A percentile compares a stretch with the other conserved stretches of the same genome.
These are phyloP conservation scores for Peronospora farinosa DNA, from an alignment of 352 stramenopile genomes.

Conservation along the genomic window DNA sequence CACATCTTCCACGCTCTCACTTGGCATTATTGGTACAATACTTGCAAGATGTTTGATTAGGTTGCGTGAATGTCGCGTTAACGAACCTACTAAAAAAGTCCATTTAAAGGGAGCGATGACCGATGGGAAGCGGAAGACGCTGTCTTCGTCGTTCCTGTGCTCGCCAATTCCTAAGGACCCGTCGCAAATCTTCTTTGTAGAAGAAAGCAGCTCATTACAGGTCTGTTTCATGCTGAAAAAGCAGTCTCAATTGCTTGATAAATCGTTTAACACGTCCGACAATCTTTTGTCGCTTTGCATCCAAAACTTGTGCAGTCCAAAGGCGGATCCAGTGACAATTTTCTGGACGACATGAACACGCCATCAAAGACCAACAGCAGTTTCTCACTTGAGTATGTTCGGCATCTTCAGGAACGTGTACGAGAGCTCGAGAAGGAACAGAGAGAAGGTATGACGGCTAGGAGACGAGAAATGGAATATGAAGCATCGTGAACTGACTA, in stretches of 20 bases:
- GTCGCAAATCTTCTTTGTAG: constrained; percentile 52
- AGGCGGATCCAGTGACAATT: constrained; percentile 19
- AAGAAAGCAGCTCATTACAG: constrained; percentile 25
- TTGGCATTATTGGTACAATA: constrained; percentile 2
- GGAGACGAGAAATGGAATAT: neutral
- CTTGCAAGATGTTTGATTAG: neutral
- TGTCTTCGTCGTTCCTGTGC: constrained; percentile 52
- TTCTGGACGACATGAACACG: constrained; percentile 38
- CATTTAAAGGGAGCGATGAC: constrained; percentile 16
- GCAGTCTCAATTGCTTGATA: neutral
- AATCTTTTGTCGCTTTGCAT: neutral
- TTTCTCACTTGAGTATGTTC: constrained; percentile 17
- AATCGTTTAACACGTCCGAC: neutral
- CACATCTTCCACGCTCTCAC: constrained; percentile 29
- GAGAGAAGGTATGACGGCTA: constrained; percentile 27
- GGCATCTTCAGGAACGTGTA: constrained; percentile 33
- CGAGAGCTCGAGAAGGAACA: constrained; percentile 27
- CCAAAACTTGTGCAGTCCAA: constrained; percentile 14
- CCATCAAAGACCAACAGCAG: constrained; percentile 9
- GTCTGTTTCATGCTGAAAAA: constrained; percentile 1
- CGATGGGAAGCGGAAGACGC: constrained; percentile 27
- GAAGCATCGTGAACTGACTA: neutral
- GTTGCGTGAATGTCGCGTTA: constrained; percentile 6
- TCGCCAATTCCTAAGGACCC: constrained; percentile 61
- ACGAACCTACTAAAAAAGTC: neutral